Evolutionary conservation across 176 grass and related monocot genomes (phyloP), one percentile per base, ranked within the genome.

Genomic region (Olyra latifolia): DNA sequence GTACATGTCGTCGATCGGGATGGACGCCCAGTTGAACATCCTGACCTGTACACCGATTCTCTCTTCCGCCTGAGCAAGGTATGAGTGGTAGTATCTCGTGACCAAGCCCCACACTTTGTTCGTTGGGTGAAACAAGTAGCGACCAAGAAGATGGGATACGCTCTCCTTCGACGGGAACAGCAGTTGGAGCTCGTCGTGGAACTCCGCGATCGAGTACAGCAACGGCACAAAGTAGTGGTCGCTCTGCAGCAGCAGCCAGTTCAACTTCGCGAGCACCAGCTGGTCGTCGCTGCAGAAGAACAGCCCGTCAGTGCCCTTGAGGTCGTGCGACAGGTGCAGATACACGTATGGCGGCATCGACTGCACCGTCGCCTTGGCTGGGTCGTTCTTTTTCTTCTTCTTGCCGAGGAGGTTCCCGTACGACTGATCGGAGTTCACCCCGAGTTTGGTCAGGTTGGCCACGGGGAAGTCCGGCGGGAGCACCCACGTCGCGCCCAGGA

Each of bases 281-380:
- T 94, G 91, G 28, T 88, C 74, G 13, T 91, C 85, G 16, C 76
- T 74, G 62, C 91, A 94, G 80, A 75, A 94, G 62, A 91, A 91
- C 7, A 66, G 27, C 9, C 7, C 0, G 38, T 88, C 82, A 12
- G 42, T 50, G 15, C 60, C 13, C 12, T 15, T 23, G 45, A 43
- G 41, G 38, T 71, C 61, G 39, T 77, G 56, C 32, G 20, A 20
- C 2, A 94, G 20, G 76, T 90, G 70, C 30, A 83, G 9, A 66
- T 86, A 88, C 23, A 88, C 85, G 55, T 76, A 91, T 15, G 78
- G 1, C 8, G 88, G 91, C 69, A 89, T 12, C 7, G 82, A 83
- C 55, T 47, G 29, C 2, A 25, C 35, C 30, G 35, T 66, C 44
- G 49, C 35, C 24, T 65, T 72, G 22, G 41, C 65, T 27, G 59